Evolutionary conservation across 305 asterid species (phyloP), one percentile per base, ranked within the genome.

Genomic region (Plantago coronopus): DNA sequence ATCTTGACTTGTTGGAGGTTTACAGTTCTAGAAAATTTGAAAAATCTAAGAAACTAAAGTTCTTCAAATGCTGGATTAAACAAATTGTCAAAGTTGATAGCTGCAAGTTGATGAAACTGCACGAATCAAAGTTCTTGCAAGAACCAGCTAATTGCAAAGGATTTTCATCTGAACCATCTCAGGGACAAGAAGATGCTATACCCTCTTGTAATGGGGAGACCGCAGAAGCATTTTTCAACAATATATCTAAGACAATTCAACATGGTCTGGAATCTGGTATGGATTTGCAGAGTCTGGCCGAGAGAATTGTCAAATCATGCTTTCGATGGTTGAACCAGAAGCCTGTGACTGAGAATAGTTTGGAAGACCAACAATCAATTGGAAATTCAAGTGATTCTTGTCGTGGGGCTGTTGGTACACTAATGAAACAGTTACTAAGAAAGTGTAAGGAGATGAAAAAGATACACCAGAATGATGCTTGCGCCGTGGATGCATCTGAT

Each of bases 1-100:
- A 72, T 77, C 78, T 83, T 50, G 88, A 93, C 71, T 78, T 93
- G 73, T 77, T 77, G 64, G 96, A 81, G 69, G 69, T 83, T 65
- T 89, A 75, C 74, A 48, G 63, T 44, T 62, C 83, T 48, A 77
- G 82, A 61, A 63, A 69, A 59, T 60, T 72, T 27, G 81, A 78
- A 56, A 79, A 73, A 51, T 74, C 76, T 17, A 93, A 85, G 84
- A 93, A 75, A 81, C 81, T 89, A 34, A 87, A 82, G 78, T 93
- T 89, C 71, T 76, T 93, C 50, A 87, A 76, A 76, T 89, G 97
- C 78, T 93, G 99, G 99, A 80, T 85, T 86, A 85, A 83, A 64
- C 97, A 89, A 76, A 77, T 82, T 20, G 31, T 43, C 21, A 60
- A 79, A 72, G 80, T 56, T 23, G 72, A 62, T 77, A 71, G 74